Evolutionary conservation across 1,284 basidiomycete genomes (phyloP).

Genomic region (Quambalaria eucalypti): DNA sequence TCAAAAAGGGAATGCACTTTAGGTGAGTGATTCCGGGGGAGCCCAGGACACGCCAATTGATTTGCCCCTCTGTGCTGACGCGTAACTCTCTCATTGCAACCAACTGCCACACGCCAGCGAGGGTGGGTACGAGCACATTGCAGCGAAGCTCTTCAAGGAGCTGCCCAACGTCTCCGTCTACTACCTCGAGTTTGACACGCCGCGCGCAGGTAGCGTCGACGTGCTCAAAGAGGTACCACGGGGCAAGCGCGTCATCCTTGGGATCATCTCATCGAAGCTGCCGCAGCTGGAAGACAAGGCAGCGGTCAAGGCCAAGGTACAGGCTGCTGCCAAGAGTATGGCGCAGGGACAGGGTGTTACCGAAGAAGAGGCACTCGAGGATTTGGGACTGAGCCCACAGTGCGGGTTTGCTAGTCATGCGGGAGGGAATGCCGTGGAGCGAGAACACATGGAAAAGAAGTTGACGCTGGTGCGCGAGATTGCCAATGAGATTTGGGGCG

Average conservation of each 20-base stretch:
- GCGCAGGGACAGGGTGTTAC: too few relatives aligned
- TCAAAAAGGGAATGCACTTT: neutral
- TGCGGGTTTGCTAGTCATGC: too few relatives aligned
- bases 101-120: slow-evolving; percentile 1
- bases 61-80: neutral
- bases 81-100: neutral
- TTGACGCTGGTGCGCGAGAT: too few relatives aligned
- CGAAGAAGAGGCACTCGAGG: too few relatives aligned
- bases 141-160: neutral
- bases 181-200: slow-evolving; percentile 4
- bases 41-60: neutral
- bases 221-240: neutral
- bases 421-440: too few relatives aligned
- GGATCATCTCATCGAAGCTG: slow-evolving; percentile 4
- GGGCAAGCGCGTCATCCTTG: neutral
- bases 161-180: neutral
- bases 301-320: too few relatives aligned
- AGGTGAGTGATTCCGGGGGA: slow-evolving; percentile 1
- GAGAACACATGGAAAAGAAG: too few relatives aligned
- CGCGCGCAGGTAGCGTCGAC: slow-evolving; percentile 2
- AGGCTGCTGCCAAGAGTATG: too few relatives aligned
- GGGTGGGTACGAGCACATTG: slow-evolving; percentile 1
- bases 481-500: too few relatives aligned
- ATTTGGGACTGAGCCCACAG: too few relatives aligned
- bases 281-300: slow-evolving; percentile 2